A percentile compares a stretch with the other conserved stretches of the same genome.
These are phyloP conservation scores for Ogataea polymorpha DNA, from an alignment of 805 yeast genomes.

Conservation along the genomic window DNA sequence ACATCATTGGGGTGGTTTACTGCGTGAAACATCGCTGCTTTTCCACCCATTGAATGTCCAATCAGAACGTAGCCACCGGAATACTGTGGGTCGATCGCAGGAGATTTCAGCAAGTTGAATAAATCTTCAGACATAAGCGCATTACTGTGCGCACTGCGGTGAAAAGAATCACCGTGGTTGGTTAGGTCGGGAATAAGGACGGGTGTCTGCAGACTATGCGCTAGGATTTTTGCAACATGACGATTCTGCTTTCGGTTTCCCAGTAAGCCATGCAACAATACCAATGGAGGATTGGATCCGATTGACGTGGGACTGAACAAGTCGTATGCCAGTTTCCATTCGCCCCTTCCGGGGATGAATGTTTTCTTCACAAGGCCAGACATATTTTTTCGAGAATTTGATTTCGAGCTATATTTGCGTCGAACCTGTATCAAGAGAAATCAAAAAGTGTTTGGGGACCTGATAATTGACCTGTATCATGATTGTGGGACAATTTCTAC, in stretches of 20 bases:
- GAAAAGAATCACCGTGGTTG: slow-evolving; percentile 90
- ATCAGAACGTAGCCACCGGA: slow-evolving; percentile 49
- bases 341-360: not conserved
- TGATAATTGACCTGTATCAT: too few relatives aligned
- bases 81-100: slow-evolving; percentile 2
- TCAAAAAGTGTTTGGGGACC: too few relatives aligned
- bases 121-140: slow-evolving; percentile 79
- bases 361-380: slow-evolving; percentile 1
- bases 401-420: not conserved
- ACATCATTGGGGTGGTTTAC: slow-evolving; percentile 60
- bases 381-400: not conserved
- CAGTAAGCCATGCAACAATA: slow-evolving; percentile 84
- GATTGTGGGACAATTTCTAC: too few relatives aligned
- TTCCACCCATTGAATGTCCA: slow-evolving; percentile 94
- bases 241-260: slow-evolving; percentile 80
- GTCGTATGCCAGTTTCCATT: slow-evolving; percentile 10
- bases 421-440: not conserved
- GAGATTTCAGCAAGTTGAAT: slow-evolving; percentile 42
- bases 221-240: slow-evolving; percentile 60
- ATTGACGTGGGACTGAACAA: slow-evolving; percentile 2
- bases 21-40: slow-evolving; percentile 82
- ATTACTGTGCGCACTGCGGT: slow-evolving; percentile 63
- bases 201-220: slow-evolving; percentile 44
- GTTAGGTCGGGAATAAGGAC: slow-evolving; percentile 73
- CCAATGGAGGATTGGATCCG: slow-evolving; percentile 47